Base-by-base conservation (phyloP, 345 rosid genomes). In the Ricinus communis region DNA sequence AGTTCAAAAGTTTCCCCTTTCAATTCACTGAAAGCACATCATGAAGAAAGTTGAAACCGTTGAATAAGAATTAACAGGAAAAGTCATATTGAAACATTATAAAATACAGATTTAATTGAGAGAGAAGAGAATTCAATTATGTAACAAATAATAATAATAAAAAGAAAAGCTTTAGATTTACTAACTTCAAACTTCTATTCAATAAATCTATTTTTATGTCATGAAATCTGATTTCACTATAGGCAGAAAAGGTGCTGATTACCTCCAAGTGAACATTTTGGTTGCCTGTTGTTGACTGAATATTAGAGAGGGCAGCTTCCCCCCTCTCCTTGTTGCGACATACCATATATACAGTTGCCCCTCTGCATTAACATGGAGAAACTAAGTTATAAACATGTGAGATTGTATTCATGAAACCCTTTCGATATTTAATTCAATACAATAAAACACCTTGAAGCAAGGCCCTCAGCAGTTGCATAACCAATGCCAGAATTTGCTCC, bases 401-500 rank as follows among this genome's bases (percentile, higher is more conserved):
- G 14, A 13, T 14, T 46, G 18, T n/a, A 33, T 14, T 27, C 22
- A 59, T 10, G 3, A 28, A 8, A 43, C 11, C 12, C 15, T 2
- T 33, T 19, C 2, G 40, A 30, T 8, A 51, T 27, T 25, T 38
- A 59, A 53, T 13, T 46, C 38, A 36, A 55, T 41, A 54, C 67
- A 75, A 62, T 8, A 31, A 28, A 57, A 40, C 70, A 91, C 98
- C 94, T 87, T n/a, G 95, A 85, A 80, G 98, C 98, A 80, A 91
- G 91, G 57, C 89, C 95, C 85, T 94, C 91, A 22, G 96, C 93
- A 22, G 96, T 76, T 7, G 98, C 91, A 79, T 72, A 94, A 69
- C 98, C 98, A 74, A 91, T 84, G 66, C 96, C 98, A 25, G 98
- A 85, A 76, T 91, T 94, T 5, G 95, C 98, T 68, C 98, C 97